Evolutionary conservation across 345 rosid genomes (phyloP).

Genomic region (Lumnitzera littorea): DNA sequence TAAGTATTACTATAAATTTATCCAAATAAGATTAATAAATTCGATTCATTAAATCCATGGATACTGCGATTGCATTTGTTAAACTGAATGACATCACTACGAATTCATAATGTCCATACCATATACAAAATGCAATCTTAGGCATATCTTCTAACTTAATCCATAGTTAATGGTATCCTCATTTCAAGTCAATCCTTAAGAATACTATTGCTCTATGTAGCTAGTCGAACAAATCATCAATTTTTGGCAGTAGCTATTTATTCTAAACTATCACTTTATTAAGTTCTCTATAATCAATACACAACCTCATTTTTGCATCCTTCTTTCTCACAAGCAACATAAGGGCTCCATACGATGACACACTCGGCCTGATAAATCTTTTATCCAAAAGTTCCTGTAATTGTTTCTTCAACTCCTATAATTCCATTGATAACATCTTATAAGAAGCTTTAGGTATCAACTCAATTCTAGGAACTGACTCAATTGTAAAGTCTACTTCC

Average conservation of each 20-base stretch:
- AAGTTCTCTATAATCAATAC: neutral
- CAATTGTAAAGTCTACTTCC: no score
- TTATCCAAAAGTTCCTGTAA: no score
- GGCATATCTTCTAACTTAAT: neutral
- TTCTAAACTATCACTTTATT: neutral
- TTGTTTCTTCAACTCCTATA: no score
- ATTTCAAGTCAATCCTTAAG: neutral
- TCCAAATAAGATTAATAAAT: neutral
- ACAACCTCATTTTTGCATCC: neutral
- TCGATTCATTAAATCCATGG: neutral
- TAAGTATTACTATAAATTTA: neutral
- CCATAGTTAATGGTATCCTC: neutral
- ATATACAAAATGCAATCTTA: neutral
- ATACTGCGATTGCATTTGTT: neutral
- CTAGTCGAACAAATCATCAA: neutral
- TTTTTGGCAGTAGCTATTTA: neutral
- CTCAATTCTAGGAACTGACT: no score
- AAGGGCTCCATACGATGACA: neutral
- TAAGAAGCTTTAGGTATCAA: no score
- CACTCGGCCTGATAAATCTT: no score
- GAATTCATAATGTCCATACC: conserved; percentile 6
- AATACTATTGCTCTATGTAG: neutral
- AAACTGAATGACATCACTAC: conserved; percentile 1
- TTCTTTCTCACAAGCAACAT: conserved; percentile 7
- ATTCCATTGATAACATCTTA: no score